Evolutionary conservation across 371 early-diverging fungal species (phyloP), one percentile per base, ranked within the genome.

Genomic region (Rhizomucor pusillus): DNA sequence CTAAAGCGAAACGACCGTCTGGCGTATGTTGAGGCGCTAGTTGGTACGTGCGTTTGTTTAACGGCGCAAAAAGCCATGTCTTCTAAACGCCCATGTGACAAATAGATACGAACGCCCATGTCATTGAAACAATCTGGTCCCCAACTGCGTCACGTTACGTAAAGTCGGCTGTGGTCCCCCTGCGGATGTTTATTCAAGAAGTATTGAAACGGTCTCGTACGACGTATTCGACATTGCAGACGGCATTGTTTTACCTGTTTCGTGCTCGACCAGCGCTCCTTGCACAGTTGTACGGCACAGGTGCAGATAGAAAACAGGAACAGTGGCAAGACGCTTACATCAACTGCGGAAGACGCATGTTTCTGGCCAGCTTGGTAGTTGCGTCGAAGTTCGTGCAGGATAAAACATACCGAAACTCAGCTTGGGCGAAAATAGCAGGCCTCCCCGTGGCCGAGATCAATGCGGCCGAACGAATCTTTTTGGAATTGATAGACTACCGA

Each of bases 321-420:
- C 37, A 55, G 43, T 65, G 65, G 57, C 59, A 65, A 34, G 63
- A 67, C 19, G 69, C 69, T 10, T 75, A 71, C 41, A 64, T 75
- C 43, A 67, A 61, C 23, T 89, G 90, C 54, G 89, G 90, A 5
- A 76, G 90, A 35, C 84, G 90, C 46, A 89, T 90, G 89, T 91
- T 89, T 68, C 66, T 90, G 24, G 90, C 88, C 3, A 87, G 89
- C 7, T 60, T 90, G 16, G 83, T 90, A 20, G 73, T 88, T 20
- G 91, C 91, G 5, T 86, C 87, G 36, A 91, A 91, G 62, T 91
- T 88, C 63, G 84, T 89, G 33, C 83, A 82, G 55, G 91, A 91
- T 61, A 77, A 83, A 56, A 85, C 89, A 33, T 91, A 87, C 56
- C 84, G 89, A 20, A 90, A 90, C 74, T 80, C 81, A 53, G 88